Evolutionary conservation across 2,329 filamentous ascomycete species (phyloP), one percentile per base, ranked within the genome.

Genomic region (Orbilia brochopaga): DNA sequence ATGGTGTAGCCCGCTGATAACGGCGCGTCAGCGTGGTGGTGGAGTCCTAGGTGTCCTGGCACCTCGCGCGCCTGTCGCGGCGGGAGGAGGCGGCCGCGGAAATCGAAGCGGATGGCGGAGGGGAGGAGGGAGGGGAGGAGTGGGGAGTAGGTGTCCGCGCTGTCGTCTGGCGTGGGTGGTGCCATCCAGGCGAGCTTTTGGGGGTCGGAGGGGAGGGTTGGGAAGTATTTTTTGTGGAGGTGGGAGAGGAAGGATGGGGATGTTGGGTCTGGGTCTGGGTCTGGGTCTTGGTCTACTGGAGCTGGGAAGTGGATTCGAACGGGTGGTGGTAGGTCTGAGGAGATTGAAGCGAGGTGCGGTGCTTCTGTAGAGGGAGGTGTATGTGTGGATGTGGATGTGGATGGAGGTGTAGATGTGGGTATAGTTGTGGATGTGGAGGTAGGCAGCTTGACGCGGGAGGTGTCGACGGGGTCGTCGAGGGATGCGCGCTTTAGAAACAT

Each of bases 1-100:
- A 99, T 85, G 0, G 94, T 97, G 80, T 99, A 99, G 0, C 94
- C 94, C 0, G 94, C 94, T 0, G 92, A 91, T 79, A 96, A 91
- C 15, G 94, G 94, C 1, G 93, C 92, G 67, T 92, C 87, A 74
- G 90, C 92, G 79, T 99, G 94, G 79, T 99, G 93, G 79, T 99
- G 94, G 13, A 99, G 84, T 0, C 94, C 94, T 69, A 88, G 86
- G 11, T 87, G 88, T 0, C 86, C 86, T 3, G 93, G 90, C 24
- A 97, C 87, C 1, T 85, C 83, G 62, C 92, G 84, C 24, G 91
- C 87, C 35, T 87, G 85, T 54, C 86, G 84, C 0, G 94, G 94
- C 0, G 93, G 87, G 11, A 99, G 83, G 1, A 99, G 83, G 0
- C 85, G 84, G 73, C 93, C 94, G 56, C 84, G 85, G 79, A 99